Evolutionary conservation across 1,284 basidiomycete species (phyloP), one percentile per base, ranked within the genome.

Genomic region (Heliocybe sulcata): DNA sequence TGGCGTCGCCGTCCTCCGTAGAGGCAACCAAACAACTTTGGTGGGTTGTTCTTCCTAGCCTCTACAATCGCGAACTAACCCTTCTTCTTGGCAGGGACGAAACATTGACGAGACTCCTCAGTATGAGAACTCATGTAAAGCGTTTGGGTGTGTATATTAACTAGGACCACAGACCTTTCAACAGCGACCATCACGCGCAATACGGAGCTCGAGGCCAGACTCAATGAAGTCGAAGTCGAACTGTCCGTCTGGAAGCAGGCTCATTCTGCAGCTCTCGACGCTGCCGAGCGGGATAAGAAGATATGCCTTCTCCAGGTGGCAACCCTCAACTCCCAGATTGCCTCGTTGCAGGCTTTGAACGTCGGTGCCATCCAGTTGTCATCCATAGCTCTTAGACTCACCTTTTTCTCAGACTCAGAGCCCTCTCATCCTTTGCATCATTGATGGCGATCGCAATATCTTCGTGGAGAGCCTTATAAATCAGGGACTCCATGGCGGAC

Each of bases 371-470:
- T 33, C 35, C 35, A 26, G 20, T 26, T 9, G n/a, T 29, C 19
- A 8, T 50, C 10, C 3, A 14, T 3, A 33, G 48, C n/a, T n/a
- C 48, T 20, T 20, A 10, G 19, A 23, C 26, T 19, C 27, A 19
- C 50, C 26, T 47, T 48, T 3, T 45, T 9, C 35, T 26, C 25
- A 86, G 83, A 77, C 75, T 58, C 78, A 82, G 68, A 76, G 77
- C 57, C 76, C 82, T 31, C 75, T 90, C 59, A 82, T 89, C 53
- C 74, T 88, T 58, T 88, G 85, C 62, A 77, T 87, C 58, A 77
- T 91, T 61, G 85, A 91, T 60, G 87, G 85, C 33, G 81, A 89
- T 64, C 77, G 79, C 47, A 82, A 81, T 61, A 69, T 88, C 58
- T 91, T 91, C 71, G 73, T 74, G 55, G 74, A 73, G 52, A 69